Percentiles rank a stretch among this genome's conserved stretches.
Evolutionary conservation across 2,329 filamentous ascomycete genomes (phyloP).

Genomic region (Fusarium brevicatenulatum): DNA sequence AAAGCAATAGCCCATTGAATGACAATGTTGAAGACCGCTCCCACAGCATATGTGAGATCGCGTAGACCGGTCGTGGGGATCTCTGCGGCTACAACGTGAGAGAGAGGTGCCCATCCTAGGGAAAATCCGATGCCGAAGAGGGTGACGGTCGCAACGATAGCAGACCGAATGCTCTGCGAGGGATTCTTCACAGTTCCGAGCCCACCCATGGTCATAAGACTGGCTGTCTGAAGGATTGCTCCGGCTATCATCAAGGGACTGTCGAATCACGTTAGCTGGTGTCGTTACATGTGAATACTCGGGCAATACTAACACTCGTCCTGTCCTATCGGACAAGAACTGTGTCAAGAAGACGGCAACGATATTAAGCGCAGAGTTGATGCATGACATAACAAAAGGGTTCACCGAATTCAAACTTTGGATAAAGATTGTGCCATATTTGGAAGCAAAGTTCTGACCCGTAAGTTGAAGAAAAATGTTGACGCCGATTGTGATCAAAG

Average conservation of each 20-base stretch:
- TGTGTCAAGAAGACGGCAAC: constrained; percentile 17
- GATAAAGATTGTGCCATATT: constrained; percentile 47
- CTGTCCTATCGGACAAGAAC: neutral
- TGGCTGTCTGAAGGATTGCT: constrained; percentile 42
- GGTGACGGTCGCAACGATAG: constrained; percentile 48
- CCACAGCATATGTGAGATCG: constrained; percentile 47
- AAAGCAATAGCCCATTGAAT: constrained; percentile 41
- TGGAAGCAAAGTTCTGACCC: constrained; percentile 44
- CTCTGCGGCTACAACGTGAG: constrained; percentile 51
- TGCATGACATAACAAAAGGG: constrained; percentile 42
- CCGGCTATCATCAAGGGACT: constrained; percentile 43
- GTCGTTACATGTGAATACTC: neutral
- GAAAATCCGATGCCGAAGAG: constrained; percentile 47
- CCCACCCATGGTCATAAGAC: constrained; percentile 51
- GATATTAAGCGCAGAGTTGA: constrained; percentile 35
- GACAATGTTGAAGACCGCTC: constrained; percentile 35
- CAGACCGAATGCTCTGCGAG: constrained; percentile 32
- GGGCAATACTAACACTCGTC: neutral
- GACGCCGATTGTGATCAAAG: constrained; percentile 37
- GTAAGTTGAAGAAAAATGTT: constrained; percentile 49
- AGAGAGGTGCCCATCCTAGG: constrained; percentile 49
- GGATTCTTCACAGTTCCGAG: constrained; percentile 44
- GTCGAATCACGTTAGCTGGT: constrained; percentile 4
- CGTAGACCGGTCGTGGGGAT: constrained; percentile 46
- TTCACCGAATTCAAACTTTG: constrained; percentile 44